Evolutionary conservation across 495 filamentous ascomycete genomes (phyloP).

Genomic region (Sporormia fimetaria): DNA sequence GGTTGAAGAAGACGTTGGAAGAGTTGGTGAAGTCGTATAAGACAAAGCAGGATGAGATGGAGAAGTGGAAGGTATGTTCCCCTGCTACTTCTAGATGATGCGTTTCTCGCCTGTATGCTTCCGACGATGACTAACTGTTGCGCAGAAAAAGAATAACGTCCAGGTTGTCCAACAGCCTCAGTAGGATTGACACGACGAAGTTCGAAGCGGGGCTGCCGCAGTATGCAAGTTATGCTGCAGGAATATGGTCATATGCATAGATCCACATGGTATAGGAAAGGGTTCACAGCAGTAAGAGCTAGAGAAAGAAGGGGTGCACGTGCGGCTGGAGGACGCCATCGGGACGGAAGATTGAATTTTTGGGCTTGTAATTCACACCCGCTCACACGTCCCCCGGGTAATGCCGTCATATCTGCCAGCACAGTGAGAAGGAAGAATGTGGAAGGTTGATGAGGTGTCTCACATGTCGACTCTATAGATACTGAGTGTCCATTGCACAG

Average conservation of each 20-base stretch:
- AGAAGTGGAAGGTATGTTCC: constrained; percentile 85
- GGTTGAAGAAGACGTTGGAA: constrained; percentile 89
- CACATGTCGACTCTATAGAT: no score
- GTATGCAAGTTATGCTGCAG: constrained; percentile 5
- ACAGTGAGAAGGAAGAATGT: no score
- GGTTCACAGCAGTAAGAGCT: constrained; percentile 6
- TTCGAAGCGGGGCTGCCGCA: constrained; percentile 4
- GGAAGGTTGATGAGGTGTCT: no score
- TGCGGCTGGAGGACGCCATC: no score
- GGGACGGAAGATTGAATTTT: no score
- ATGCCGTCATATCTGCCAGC: no score
- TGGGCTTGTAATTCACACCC: no score
- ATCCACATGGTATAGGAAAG: constrained; percentile 8
- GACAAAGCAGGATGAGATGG: constrained; percentile 83
- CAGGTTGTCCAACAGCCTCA: constrained; percentile 71
- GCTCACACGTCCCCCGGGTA: no score
- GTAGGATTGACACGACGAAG: constrained; percentile 34
- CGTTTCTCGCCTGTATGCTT: not conserved
- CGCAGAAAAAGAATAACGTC: constrained; percentile 95
- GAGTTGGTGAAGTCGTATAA: constrained; percentile 96
- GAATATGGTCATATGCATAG: not conserved
- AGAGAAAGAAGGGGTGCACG: constrained; percentile 13
- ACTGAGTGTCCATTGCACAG: no score
- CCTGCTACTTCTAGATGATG: not conserved
- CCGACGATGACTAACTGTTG: constrained; percentile 1